Evolutionary conservation across 768 basidiomycete species (phyloP), one percentile per base, ranked within the genome.

Genomic region (Albatrellus ellisii): DNA sequence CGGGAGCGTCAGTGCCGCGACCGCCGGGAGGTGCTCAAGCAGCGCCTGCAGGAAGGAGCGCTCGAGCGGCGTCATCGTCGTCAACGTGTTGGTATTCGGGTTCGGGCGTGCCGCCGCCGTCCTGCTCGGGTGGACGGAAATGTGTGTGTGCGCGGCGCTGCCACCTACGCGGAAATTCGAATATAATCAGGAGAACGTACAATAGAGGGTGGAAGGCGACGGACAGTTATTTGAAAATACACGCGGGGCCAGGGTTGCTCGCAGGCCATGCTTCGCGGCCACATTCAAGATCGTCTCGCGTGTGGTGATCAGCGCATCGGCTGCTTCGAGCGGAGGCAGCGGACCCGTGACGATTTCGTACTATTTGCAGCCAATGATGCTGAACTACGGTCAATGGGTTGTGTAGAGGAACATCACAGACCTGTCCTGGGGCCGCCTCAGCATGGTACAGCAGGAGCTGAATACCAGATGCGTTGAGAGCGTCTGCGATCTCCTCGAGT

Each of bases 261-360:
- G 66, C 12, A 82, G 53, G 12, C 75, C 74, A 50, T 85, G 67
- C 55, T 77, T 80, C 26, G 56, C 60, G 6, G 83, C 77, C 14
- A 78, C 60, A 47, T 83, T 77, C 50, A 58, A 63, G 39, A 85
- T 79, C 6, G 68, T 77, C 55, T 85, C 79, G 9, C 78, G 68
- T 1, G 77, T 82, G 51, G 71, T 68, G 4, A 83, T 60, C 24
- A 83, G 60, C 0, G 79, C 75, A 50, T 85, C 82, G 1, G 71
- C 78, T 0, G 81, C 75, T 40, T 77, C 65, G 8, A 84, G 56
- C 1, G 83, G 81, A 6, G 68, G 49, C 31, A 84, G 54, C 5
- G 83, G 79, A 0, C 76, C 80, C 1, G 79, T 79, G 21, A 79
- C 66, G 14, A 85, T 54, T 58, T 85, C 82, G 42, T 76, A 85